phyloP scores from a whole-genome alignment of 805 yeast genomes.

The Wickerhamomyces bisporus region DNA sequence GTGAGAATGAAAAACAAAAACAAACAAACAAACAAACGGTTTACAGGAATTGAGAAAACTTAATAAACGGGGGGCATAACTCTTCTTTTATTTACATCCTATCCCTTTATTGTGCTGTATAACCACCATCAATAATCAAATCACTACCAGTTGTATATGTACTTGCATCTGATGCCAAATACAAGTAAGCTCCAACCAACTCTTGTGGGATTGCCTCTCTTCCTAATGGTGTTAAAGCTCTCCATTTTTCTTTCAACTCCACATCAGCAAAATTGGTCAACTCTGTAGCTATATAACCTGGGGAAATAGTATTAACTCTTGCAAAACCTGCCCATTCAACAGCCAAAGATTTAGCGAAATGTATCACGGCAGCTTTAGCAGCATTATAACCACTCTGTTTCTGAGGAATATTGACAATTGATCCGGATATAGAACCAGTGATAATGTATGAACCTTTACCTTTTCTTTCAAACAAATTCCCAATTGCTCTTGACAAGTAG shows the following conservation, averaged over 20 bases:
- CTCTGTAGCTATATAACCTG: conserved; percentile 80
- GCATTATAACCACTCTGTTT: conserved; percentile 83
- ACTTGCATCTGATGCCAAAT: conserved; percentile 76
- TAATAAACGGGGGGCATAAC: background rate
- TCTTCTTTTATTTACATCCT: background rate
- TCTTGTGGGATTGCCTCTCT: conserved; percentile 73
- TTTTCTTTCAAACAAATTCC: conserved; percentile 66
- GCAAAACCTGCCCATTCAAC: conserved; percentile 86
- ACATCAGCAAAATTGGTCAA: conserved; percentile 46
- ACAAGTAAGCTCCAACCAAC: conserved; percentile 74
- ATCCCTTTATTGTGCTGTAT: conserved; percentile 27
- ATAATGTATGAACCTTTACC: conserved; percentile 75
- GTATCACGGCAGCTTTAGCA: conserved; percentile 79
- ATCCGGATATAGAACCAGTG: conserved; percentile 89
- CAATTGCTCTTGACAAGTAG: conserved; percentile 73
- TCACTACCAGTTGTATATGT: conserved; percentile 78
- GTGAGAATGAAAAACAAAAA: no score
- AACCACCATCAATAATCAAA: conserved; percentile 78
- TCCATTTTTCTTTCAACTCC: conserved; percentile 45
- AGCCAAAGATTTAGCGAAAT: conserved; percentile 72
- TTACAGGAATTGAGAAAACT: no score
- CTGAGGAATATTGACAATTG: conserved; percentile 83
- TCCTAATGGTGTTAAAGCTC: conserved; percentile 55
- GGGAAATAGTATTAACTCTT: conserved; percentile 78
- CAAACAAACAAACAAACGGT: no score